Evolutionary conservation across 306 rosid species (phyloP), one percentile per base, ranked within the genome.

Genomic region (Quercus robur): DNA sequence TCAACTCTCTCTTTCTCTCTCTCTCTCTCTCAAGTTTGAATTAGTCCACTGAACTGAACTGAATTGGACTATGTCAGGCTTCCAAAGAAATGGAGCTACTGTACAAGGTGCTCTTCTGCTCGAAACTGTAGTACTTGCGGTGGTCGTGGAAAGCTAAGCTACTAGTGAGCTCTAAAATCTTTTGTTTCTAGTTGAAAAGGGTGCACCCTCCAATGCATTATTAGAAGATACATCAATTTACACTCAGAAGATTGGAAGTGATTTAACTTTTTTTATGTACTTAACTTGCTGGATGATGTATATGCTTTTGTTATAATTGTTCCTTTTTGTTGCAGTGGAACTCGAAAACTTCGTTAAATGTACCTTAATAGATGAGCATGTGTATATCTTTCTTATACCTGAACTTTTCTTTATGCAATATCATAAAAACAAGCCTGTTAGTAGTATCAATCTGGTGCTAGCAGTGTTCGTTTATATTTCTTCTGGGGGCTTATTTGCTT

Each of bases 11-110:
- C 59, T 21, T 51, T 52, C 14, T 17, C 69, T 72, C 59, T 21
- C 33, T n/a, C 67, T 72, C 66, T 26, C 70, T 77, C 51, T 76
- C 63, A 5, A 55, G 70, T 69, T 85, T 69, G 0, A 72, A 15
- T 70, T 84, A 12, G 67, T 64, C 28, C 54, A 38, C 78, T 85
- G 30, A 79, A 72, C 74, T 63, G 49, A 63, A 67, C 51, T 28
- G 31, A 54, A n/a, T 35, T 69, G 14, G 76, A 12, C 56, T 46
- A 5, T 64, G 26, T 73, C 88, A 93, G 99, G 87, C 97, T 95
- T 87, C 98, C 98, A 62, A 93, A 90, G 89, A 95, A 94, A 78
- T 95, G 97, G 98, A 95, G 99, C 92, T 93, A 95, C 80, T 95
- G 98, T 33, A 89, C 97, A 74, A 94, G 91, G 68, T 94, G 99